Evolutionary conservation across 129 eudicot genomes (phyloP).

Genomic region (Ambrosia trifida): DNA sequence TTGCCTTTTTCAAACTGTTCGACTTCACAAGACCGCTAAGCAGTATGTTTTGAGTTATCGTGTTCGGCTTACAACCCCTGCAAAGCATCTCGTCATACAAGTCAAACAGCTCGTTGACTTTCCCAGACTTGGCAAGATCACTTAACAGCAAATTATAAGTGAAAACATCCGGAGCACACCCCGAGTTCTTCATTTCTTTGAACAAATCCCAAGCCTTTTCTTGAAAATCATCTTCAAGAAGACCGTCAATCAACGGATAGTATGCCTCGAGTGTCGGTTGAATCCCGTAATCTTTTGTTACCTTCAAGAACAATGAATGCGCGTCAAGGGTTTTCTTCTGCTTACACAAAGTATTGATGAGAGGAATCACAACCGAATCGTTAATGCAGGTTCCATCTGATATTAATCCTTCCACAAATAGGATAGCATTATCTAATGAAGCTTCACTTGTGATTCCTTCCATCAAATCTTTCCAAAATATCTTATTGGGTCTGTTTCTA

Average conservation of each 20-base stretch:
- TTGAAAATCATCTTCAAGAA: slow-evolving; percentile 54
- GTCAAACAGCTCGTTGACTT: slow-evolving; percentile 49
- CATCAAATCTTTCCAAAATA: slow-evolving; percentile 75
- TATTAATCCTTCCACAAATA: slow-evolving; percentile 56
- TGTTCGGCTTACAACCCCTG: slow-evolving; percentile 64
- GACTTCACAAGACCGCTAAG: slow-evolving; percentile 84
- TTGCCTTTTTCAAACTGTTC: slow-evolving; percentile 60
- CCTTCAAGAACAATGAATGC: slow-evolving; percentile 48
- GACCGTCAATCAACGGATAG: slow-evolving; percentile 64
- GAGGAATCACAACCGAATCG: slow-evolving; percentile 58
- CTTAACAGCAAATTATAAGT: slow-evolving; percentile 81
- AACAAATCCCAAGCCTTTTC: slow-evolving; percentile 71
- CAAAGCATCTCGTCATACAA: slow-evolving; percentile 76
- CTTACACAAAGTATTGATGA: slow-evolving; percentile 57
- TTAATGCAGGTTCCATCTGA: slow-evolving; percentile 52
- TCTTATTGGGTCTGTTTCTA: slow-evolving; percentile 24
- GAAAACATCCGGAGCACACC: slow-evolving; percentile 68
- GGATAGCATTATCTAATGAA: slow-evolving; percentile 41
- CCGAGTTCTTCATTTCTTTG: slow-evolving; percentile 63
- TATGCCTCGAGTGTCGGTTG: slow-evolving; percentile 60
- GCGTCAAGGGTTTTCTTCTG: slow-evolving; percentile 76
- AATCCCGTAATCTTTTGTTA: slow-evolving; percentile 54
- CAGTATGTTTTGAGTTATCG: slow-evolving; percentile 76
- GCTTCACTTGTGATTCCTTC: slow-evolving; percentile 63
- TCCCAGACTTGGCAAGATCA: slow-evolving; percentile 73